Evolutionary conservation across 495 filamentous ascomycete genomes (phyloP), one percentile per base, ranked within the genome.

Genomic region (Stereocaulon alpinum): DNA sequence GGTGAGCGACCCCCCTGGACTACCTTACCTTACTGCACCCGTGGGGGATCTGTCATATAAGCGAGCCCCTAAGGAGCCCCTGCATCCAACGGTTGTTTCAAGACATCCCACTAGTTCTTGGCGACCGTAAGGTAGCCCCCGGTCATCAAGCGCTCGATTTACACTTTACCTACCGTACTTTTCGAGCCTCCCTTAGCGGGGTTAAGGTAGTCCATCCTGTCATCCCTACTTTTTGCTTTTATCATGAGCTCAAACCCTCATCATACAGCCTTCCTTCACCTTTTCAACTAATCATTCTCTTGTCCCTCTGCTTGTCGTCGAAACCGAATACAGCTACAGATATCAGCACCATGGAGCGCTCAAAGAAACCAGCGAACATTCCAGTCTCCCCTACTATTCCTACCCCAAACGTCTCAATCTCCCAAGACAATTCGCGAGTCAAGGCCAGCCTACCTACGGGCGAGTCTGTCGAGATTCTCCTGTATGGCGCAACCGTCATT

Each of bases 401-500:
- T 27, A 85, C 86, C 30, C 80, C 88, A 11, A 80, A 81, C 62
- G 81, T 94, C 64, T 81, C 79, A 69, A 80, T 89, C 71, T 77
- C 79, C 10, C 68, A 79, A 56, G 80, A 85, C 68, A 84, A 85
- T 70, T 76, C 77, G 58, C 72, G 75, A 32, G 81, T 95, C 44
- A 80, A 81, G 30, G 87, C 89, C 58, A 79, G 78, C 53, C 75
- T 97, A 61, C 86, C 93, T 12, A 86, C 86, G 12, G 89, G 94
- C 62, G 91, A 97, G 71, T 86, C 81, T 49, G 82, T 95, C 63
- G 82, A 87, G 52, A 77, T 99, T 49, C 77, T 97, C 52, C 82
- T 96, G 12, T 87, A 89, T 68, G 94, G 94, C 58, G 94, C 94
- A 0, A 97, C 94, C 11, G 85, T 97, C 59, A 86, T 86, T 59